phyloP scores from a whole-genome alignment of 306 rosid species.

The Parietaria judaica region DNA sequence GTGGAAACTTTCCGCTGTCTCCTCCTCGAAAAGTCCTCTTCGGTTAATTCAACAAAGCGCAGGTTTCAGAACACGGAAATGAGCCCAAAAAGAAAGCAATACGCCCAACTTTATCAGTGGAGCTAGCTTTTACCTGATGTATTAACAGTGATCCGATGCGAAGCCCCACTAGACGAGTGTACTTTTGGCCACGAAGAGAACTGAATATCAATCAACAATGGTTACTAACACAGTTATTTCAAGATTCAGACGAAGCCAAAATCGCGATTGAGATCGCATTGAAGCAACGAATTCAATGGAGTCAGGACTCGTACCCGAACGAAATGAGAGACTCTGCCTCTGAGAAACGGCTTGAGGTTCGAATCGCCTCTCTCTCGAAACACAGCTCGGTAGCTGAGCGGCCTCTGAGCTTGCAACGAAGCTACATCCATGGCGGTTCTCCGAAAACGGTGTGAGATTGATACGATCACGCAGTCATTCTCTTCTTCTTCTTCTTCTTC shows the following conservation, averaged over 20 bases:
- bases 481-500: not conserved
- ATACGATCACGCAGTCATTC: too few species aligned
- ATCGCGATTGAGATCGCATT: not conserved
- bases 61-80: not conserved
- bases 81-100: slow-evolving; percentile 7
- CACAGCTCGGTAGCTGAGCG: slow-evolving; percentile 28
- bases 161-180: slow-evolving; percentile 32
- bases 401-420: slow-evolving; percentile 31
- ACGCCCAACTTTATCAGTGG: slow-evolving; percentile 1
- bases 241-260: slow-evolving; percentile 8
- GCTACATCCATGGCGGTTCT: slow-evolving; percentile 36
- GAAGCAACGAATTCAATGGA: not conserved
- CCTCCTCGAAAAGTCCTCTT: slow-evolving; percentile 58
- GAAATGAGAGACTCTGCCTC: slow-evolving; percentile 23
- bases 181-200: slow-evolving; percentile 40
- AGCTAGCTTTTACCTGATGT: slow-evolving; percentile 49
- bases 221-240: not conserved
- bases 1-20: slow-evolving; percentile 42
- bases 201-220: slow-evolving; percentile 31
- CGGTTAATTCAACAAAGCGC: slow-evolving; percentile 2
- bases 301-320: slow-evolving; percentile 22
- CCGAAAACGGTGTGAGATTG: slow-evolving; percentile 2
- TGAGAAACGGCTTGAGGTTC: slow-evolving; percentile 33
- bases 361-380: slow-evolving; percentile 27
- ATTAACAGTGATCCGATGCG: slow-evolving; percentile 38